These are phyloP conservation scores for Echria macrotheca DNA, from an alignment of 495 filamentous ascomycete species.

Conservation along the genomic window DNA sequence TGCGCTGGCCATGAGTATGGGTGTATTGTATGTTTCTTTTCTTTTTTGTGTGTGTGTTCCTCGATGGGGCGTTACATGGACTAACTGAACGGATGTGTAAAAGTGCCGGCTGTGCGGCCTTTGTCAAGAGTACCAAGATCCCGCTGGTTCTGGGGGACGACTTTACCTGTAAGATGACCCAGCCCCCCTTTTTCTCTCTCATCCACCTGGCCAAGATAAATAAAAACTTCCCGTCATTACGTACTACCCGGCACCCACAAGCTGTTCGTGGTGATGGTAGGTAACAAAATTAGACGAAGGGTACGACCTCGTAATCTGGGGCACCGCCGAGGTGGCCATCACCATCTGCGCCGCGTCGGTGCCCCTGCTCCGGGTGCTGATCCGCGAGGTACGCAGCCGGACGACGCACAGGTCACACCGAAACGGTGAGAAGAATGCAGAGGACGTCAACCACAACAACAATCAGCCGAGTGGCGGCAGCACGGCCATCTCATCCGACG, in stretches of 20 bases:
- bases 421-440: background rate
- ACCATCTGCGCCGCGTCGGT: constrained; percentile 33
- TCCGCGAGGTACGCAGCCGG: constrained; percentile 15
- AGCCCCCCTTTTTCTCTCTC: too few relatives aligned
- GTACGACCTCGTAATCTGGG: constrained; percentile 26
- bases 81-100: background rate
- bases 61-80: too few relatives aligned
- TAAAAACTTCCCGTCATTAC: too few relatives aligned
- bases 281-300: constrained; percentile 16
- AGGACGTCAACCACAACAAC: too few relatives aligned
- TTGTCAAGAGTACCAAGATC: constrained; percentile 26
- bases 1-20: constrained; percentile 36
- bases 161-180: constrained; percentile 20
- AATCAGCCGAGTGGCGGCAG: constrained; percentile 4
- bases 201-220: too few relatives aligned
- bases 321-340: constrained; percentile 26
- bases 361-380: constrained; percentile 28
- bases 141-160: constrained; percentile 14
- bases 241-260: too few relatives aligned
- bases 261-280: too few relatives aligned
- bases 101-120: constrained; percentile 27
- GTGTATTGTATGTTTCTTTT: constrained; percentile 29
- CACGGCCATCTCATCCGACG: constrained; percentile 1
- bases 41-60: too few relatives aligned
- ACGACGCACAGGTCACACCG: background rate